phyloP scores from a whole-genome alignment of 495 filamentous ascomycete genomes.

The Talaromyces wortmannii region DNA sequence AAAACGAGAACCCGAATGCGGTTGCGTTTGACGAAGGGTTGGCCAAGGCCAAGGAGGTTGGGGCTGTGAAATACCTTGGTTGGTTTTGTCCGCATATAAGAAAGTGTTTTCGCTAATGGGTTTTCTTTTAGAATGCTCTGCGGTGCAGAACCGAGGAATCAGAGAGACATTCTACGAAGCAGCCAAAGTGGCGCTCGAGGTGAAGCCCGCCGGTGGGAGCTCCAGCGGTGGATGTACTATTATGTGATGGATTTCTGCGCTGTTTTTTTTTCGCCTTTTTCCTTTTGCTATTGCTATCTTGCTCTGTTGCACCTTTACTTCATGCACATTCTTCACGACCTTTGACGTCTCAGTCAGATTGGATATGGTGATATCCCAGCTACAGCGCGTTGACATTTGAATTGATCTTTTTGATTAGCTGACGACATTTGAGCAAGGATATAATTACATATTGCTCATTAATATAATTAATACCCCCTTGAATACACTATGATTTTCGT shows the following conservation, averaged over 20 bases:
- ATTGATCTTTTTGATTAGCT: too few species aligned
- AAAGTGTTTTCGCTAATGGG: not conserved
- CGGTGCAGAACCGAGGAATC: conserved; percentile 93
- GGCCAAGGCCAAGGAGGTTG: conserved; percentile 84
- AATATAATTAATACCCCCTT: too few species aligned
- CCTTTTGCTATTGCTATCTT: not conserved
- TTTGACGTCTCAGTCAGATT: not conserved
- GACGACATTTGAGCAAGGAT: too few species aligned
- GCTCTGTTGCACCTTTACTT: not conserved
- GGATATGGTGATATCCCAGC: too few species aligned
- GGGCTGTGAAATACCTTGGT: conserved; percentile 84
- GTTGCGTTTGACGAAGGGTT: conserved; percentile 92
- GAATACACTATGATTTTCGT: too few species aligned
- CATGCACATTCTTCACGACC: conserved; percentile 2
- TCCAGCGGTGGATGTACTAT: conserved; percentile 46
- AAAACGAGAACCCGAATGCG: conserved; percentile 54
- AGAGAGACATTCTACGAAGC: conserved; percentile 98
- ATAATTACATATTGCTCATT: too few species aligned
- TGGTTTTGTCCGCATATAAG: conserved; percentile 12
- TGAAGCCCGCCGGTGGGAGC: conserved; percentile 52
- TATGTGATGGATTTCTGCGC: conserved; percentile 33
- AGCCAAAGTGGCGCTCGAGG: conserved; percentile 88
- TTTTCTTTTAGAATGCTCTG: conserved; percentile 71
- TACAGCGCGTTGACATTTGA: too few species aligned
- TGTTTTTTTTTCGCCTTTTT: not conserved